Percentiles rank a stretch among this genome's conserved stretches.
Conservation (phyloP, 1,139 yeast genomes). For the Hyphopichia burtonii region DNA sequence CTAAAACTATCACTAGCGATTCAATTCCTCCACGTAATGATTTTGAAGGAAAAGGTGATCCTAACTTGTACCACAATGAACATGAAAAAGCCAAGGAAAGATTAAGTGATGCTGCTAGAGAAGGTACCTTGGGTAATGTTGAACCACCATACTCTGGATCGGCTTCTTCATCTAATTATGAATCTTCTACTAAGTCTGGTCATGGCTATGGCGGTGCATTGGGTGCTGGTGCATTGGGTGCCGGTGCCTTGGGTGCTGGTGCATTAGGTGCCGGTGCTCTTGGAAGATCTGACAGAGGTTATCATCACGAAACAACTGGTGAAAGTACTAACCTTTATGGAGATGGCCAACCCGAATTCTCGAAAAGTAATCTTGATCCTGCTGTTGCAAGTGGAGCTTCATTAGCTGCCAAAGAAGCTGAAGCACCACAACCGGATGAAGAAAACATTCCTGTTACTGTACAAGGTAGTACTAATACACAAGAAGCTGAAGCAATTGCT, state of each 20-base stretch:
- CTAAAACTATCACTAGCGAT: slow-evolving; percentile 1
- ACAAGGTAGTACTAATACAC: slow-evolving; percentile 27
- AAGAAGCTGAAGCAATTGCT: slow-evolving; percentile 31
- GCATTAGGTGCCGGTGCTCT: neutral
- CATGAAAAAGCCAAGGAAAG: slow-evolving; percentile 15
- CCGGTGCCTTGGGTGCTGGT: neutral
- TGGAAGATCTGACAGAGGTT: neutral
- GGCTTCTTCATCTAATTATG: neutral
- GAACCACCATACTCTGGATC: neutral
- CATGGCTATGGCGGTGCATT: neutral
- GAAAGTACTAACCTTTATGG: slow-evolving; percentile 1
- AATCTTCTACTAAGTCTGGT: neutral
- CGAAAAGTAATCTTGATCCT: neutral
- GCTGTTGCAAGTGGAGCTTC: slow-evolving; percentile 4
- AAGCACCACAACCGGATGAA: slow-evolving; percentile 4
- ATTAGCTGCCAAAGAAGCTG: neutral
- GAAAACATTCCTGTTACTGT: slow-evolving; percentile 21
- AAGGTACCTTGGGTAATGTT: slow-evolving; percentile 16
- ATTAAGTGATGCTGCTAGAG: slow-evolving; percentile 13
- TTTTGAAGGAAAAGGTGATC: slow-evolving; percentile 6
- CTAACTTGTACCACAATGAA: slow-evolving; percentile 10
- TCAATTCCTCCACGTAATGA: slow-evolving; percentile 6
- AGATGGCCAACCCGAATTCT: neutral
- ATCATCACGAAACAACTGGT: neutral
- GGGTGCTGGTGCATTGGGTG: neutral